These are phyloP conservation scores for Populus hybrid DNA, from an alignment of 441 rosid genomes.

Conservation along the genomic window DNA sequence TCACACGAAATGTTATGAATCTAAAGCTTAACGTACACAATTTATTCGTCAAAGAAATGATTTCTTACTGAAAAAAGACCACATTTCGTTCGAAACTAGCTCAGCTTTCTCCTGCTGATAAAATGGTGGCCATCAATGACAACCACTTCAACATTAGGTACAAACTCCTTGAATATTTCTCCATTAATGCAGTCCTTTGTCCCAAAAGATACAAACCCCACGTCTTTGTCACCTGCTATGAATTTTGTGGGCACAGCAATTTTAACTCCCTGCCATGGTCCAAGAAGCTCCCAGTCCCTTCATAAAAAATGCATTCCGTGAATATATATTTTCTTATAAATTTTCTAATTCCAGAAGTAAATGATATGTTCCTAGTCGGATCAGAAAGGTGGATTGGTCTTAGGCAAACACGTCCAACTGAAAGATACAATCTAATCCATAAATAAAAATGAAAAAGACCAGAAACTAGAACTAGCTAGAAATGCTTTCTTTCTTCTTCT, in stretches of 20 bases:
- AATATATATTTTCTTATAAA: too few relatives aligned
- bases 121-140: conserved; percentile 41
- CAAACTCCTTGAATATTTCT: conserved; percentile 34
- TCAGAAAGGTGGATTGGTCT: too few relatives aligned
- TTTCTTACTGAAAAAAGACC: conserved; percentile 14
- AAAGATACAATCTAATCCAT: too few relatives aligned
- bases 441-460: too few relatives aligned
- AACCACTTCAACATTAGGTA: conserved; percentile 29
- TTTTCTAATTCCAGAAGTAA: not conserved
- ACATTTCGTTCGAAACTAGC: conserved; percentile 26
- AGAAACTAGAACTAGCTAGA: not conserved
- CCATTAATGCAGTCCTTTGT: conserved; percentile 35
- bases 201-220: conserved; percentile 24
- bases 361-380: not conserved
- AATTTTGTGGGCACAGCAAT: conserved; percentile 38
- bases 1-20: not conserved
- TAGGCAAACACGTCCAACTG: too few relatives aligned
- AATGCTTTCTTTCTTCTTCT: not conserved
- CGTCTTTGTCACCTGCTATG: conserved; percentile 37
- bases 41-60: not conserved
- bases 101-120: conserved; percentile 39
- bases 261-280: conserved; percentile 4
- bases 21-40: not conserved
- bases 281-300: conserved; percentile 47
- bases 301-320: not conserved